Conservation (phyloP, 129 eudicot genomes). For the Flaveria robusta region DNA sequence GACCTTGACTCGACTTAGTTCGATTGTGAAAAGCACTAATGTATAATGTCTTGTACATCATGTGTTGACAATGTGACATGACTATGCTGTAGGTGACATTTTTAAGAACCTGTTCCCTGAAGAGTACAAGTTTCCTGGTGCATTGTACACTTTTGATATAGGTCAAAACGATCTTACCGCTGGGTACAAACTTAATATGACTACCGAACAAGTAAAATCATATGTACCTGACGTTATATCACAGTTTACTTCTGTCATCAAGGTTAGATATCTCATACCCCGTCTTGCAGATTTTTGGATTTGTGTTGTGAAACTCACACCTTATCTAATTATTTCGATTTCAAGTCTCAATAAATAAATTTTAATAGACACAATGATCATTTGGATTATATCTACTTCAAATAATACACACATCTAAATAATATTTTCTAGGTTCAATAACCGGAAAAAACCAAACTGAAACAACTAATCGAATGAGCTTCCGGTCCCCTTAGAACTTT, state of each 20-base stretch:
- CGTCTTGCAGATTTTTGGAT: not conserved
- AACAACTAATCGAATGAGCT: too few species aligned
- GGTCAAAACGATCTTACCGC: constrained; percentile 83
- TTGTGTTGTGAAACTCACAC: not conserved
- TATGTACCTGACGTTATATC: constrained; percentile 61
- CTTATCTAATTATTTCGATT: not conserved
- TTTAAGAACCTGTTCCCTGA: constrained; percentile 44
- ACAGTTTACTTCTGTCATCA: constrained; percentile 47
- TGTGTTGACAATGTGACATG: not conserved
- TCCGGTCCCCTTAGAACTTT: too few species aligned
- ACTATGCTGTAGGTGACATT: constrained; percentile 40
- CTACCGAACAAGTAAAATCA: constrained; percentile 54
- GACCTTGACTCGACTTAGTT: too few species aligned
- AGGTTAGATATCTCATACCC: constrained; percentile 41
- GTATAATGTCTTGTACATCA: not conserved
- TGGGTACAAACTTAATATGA: constrained; percentile 69
- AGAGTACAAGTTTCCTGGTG: constrained; percentile 48
- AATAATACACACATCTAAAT: too few species aligned
- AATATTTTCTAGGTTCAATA: too few species aligned
- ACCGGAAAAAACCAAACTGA: too few species aligned
- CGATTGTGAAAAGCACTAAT: too few species aligned
- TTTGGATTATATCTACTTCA: too few species aligned
- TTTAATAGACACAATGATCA: not conserved
- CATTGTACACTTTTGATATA: constrained; percentile 69
- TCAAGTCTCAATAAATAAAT: not conserved